phyloP scores from a whole-genome alignment of 192 early-diverging fungal species.

The Umbelopsis vinacea region DNA sequence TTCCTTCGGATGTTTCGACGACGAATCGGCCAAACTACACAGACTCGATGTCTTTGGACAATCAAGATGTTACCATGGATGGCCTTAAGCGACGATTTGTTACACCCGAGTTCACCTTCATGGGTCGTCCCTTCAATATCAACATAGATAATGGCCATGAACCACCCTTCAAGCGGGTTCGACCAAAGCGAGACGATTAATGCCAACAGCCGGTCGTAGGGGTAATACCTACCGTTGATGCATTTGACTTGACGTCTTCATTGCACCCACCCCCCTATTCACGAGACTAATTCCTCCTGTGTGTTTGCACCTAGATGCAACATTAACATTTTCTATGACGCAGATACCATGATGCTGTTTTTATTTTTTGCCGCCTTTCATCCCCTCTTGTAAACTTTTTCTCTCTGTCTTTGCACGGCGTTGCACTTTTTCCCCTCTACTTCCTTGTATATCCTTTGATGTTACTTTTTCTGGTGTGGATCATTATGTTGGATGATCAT shows the following conservation, averaged over 20 bases:
- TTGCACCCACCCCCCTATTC: background rate
- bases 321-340: background rate
- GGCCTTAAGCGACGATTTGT: constrained; percentile 21
- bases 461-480: constrained; percentile 4
- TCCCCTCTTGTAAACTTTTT: background rate
- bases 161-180: constrained; percentile 37
- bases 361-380: background rate
- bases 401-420: no score
- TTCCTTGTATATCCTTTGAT: constrained; percentile 13
- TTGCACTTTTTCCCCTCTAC: background rate
- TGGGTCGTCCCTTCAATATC: constrained; percentile 38
- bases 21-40: constrained; percentile 10
- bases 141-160: constrained; percentile 30
- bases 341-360: constrained; percentile 8
- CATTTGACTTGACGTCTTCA: background rate
- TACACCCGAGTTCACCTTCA: constrained; percentile 35
- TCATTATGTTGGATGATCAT: constrained; percentile 11
- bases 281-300: constrained; percentile 8
- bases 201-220: background rate
- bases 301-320: background rate
- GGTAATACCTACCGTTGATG: no score
- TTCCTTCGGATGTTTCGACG: constrained; percentile 21
- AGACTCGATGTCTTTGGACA: constrained; percentile 12
- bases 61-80: constrained; percentile 20
- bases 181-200: constrained; percentile 30